phyloP scores from a whole-genome alignment of 345 rosid species.

The Populus ilicifolia region DNA sequence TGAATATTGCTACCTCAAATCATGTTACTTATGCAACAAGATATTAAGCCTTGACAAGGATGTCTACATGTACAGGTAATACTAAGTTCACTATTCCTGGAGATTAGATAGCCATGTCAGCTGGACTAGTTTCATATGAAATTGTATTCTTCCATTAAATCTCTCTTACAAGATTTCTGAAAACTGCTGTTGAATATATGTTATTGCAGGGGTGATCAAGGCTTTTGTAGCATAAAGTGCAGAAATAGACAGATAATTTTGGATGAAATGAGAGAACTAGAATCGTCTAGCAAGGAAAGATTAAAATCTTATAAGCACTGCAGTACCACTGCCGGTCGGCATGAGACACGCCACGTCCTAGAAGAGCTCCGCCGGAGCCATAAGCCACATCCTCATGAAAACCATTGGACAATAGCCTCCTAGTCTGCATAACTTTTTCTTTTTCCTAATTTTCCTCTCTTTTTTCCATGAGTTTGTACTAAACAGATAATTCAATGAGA shows the following conservation, averaged over 20 bases:
- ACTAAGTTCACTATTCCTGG: neutral
- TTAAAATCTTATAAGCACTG: conserved; percentile 34
- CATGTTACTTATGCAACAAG: conserved; percentile 56
- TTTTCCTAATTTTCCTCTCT: too few species aligned
- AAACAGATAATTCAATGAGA: neutral
- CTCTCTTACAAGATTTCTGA: neutral
- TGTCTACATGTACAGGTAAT: conserved; percentile 80
- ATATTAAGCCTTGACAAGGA: conserved; percentile 52
- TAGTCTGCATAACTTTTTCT: neutral
- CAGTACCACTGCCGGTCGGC: conserved; percentile 28
- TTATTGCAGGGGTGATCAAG: conserved; percentile 65
- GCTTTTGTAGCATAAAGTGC: conserved; percentile 74
- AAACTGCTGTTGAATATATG: neutral
- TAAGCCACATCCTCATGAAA: conserved; percentile 19
- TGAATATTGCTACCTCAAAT: conserved; percentile 45
- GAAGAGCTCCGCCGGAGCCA: conserved; percentile 38
- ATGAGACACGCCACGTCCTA: conserved; percentile 28
- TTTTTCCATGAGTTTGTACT: neutral
- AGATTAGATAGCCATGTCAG: neutral
- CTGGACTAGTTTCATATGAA: neutral
- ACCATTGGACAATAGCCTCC: conserved; percentile 30
- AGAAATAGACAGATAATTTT: conserved; percentile 54
- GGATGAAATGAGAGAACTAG: conserved; percentile 60
- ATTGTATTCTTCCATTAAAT: neutral
- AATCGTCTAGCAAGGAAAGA: conserved; percentile 38